Conservation (phyloP, 139 green algal species). For the Ettlia oleoabundans region DNA sequence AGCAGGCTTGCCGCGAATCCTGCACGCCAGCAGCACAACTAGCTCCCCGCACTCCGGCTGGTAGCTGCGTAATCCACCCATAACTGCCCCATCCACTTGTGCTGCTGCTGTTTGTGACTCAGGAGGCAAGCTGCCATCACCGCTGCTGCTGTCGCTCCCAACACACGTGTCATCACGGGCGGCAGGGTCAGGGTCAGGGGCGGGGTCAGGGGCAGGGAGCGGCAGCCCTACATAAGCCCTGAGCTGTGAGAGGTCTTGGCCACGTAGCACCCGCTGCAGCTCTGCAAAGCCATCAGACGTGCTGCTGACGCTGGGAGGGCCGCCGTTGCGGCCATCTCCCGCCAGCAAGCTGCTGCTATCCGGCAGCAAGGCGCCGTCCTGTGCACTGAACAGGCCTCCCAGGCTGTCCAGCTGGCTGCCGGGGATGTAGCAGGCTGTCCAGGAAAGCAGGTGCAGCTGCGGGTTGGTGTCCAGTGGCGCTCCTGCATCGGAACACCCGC, state of each 20-base stretch:
- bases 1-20: conserved; percentile 5
- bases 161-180: too few relatives aligned
- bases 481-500: too few relatives aligned
- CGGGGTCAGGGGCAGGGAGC: neutral
- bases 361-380: neutral
- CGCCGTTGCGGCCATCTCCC: neutral
- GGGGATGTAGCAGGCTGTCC: conserved; percentile 1
- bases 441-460: conserved; percentile 9
- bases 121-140: too few relatives aligned
- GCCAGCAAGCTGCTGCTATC: conserved; percentile 18
- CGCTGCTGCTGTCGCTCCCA: neutral
- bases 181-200: too few relatives aligned
- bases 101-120: neutral
- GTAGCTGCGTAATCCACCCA: conserved; percentile 3
- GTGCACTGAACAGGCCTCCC: neutral
- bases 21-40: conserved; percentile 11
- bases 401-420: neutral
- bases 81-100: neutral
- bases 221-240: neutral
- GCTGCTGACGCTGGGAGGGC: neutral
- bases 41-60: conserved; percentile 3
- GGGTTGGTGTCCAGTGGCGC: conserved; percentile 16
- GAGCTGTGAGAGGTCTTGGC: conserved; percentile 11
- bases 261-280: conserved; percentile 20
- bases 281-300: neutral